Base-by-base conservation (phyloP, 495 filamentous ascomycete species). In the Immersiella caudata region DNA sequence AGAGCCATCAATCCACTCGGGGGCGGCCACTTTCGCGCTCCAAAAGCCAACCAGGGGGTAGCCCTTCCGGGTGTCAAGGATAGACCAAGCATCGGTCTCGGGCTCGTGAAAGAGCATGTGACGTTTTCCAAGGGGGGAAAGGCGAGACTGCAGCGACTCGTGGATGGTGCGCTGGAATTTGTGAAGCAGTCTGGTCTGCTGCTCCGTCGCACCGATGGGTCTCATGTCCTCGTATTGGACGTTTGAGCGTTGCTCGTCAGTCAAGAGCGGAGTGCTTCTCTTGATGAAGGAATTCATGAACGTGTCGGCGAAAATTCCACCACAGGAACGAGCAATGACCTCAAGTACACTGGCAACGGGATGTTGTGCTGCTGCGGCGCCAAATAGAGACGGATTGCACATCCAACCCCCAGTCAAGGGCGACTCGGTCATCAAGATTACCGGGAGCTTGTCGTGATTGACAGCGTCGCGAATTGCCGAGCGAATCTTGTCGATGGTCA, bases 351-450 rank as follows among this genome's bases (percentile, higher is more conserved):
- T 58, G 18, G 63, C 33, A 9, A 3, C 11, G 12, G 49, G 16
- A 18, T 61, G 16, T 16, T 26, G 49, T 4, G 6, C 22, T 5
- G 65, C 26, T 9, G 5, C 21, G 5, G 35, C 52, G 29, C 40
- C 40, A 46, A 73, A 68, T 14, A 74, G 36, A 6, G 65, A 64
- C 5, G 73, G 73, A 1, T 67, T 50, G 58, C 74, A 76, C 33
- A 67, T 14, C 74, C 72, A 76, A 22, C 74, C 74, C 29, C 67
- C 71, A 21, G 74, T 74, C 4, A 76, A 68, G 0, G 73, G 62
- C 29, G 73, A 74, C 6, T 68, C 60, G 22, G 69, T 73, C 59
- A 76, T 51, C 8, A 74, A 36, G 0, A 69, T 62, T 16, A 73
- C 64, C 0, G 57, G 64, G 11, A 70, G 60, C 5, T 69, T 21